Base-by-base conservation (phyloP, 2,329 filamentous ascomycete species). In the Exophiala calicioides region DNA sequence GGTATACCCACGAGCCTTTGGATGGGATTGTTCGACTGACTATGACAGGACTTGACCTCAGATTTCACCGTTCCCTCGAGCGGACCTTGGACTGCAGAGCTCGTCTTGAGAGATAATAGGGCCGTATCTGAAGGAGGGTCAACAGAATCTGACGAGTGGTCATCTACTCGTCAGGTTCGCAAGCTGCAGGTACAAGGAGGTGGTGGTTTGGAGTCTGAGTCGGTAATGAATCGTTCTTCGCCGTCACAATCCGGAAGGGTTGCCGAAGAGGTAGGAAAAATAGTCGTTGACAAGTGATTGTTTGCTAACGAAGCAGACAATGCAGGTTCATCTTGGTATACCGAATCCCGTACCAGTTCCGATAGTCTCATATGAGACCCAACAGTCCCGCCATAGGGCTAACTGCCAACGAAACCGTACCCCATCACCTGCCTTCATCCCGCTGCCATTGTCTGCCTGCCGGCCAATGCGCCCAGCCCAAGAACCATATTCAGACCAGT, bases 381-480 rank as follows among this genome's bases (percentile, higher is more conserved):
- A n/a, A n/a, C n/a, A n/a, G n/a, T 39, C 18, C 20, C 19, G 10
- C 26, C 20, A 39, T 27, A 23, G 13, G 4, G 18, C 21, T n/a
- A 13, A 24, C 19, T 10, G 26, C 26, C 36, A 26, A 27, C n/a
- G n/a, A n/a, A n/a, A n/a, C n/a, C 23, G 3, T 3, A 52, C 47
- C 2, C 47, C 52, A 13, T 50, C 52, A 24, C 45, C 52, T n/a
- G 23, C 35, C 12, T 40, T 27, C 24, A 30, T 55, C 16, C 36
- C 45, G 13, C 33, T 45, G n/a, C 45, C 49, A 8, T 15, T 35
- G 16, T 47, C 45, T 10, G 13, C 16, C 6, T 20, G 23, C 37
- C 36, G 18, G 6, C 27, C 35, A 16, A 19, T 19, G 13, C 20
- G 29, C 12, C 15, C 5, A 3, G 10, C 7, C 32, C 13, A 33